phyloP scores from a whole-genome alignment of 441 rosid species.

The Adansonia rubrostipa region DNA sequence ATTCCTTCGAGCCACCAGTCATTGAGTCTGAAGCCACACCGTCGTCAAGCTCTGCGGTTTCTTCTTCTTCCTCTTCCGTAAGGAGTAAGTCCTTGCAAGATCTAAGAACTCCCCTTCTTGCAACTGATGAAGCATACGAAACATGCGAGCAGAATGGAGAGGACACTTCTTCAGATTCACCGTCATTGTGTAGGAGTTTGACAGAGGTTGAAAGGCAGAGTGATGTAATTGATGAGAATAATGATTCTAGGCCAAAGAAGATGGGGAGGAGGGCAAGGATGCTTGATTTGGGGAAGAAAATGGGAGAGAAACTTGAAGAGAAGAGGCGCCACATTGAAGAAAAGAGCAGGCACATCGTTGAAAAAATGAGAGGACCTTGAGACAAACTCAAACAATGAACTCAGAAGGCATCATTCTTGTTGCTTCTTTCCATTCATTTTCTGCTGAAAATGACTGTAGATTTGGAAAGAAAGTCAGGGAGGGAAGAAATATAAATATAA shows the following conservation, averaged over 20 bases:
- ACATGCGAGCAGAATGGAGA: constrained; percentile 31
- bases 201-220: constrained; percentile 31
- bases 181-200: constrained; percentile 41
- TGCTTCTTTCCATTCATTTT: neutral
- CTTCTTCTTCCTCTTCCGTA: constrained; percentile 24
- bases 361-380: constrained; percentile 83
- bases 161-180: constrained; percentile 31
- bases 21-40: constrained; percentile 31
- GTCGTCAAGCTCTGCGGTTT: constrained; percentile 31
- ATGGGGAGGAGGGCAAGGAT: constrained; percentile 73
- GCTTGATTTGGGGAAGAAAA: constrained; percentile 82
- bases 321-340: constrained; percentile 86
- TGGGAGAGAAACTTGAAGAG: constrained; percentile 94
- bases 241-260: constrained; percentile 59
- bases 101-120: constrained; percentile 56
- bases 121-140: constrained; percentile 43
- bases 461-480: neutral
- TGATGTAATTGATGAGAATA: constrained; percentile 47
- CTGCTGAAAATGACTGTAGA: neutral
- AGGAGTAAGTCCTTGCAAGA: constrained; percentile 55
- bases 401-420: neutral
- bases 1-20: constrained; percentile 32
- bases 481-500: too few species aligned
- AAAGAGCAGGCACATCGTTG: constrained; percentile 73
- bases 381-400: constrained; percentile 11